These are phyloP conservation scores for Zalaria obscura DNA, from an alignment of 2,329 filamentous ascomycete genomes.

Conservation along the genomic window DNA sequence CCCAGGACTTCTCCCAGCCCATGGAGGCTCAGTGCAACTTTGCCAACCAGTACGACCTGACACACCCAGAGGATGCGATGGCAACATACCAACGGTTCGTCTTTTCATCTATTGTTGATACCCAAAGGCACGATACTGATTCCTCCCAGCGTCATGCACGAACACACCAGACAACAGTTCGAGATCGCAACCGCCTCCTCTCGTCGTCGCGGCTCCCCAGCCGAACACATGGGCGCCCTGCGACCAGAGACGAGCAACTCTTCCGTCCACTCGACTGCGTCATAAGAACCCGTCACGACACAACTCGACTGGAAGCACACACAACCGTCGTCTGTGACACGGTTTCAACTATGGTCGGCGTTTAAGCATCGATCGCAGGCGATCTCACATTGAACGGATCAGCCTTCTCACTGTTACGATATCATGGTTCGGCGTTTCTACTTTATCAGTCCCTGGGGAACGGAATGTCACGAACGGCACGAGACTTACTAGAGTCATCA, in stretches of 20 bases:
- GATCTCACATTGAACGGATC: too few relatives aligned
- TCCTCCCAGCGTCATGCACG: slow-evolving; percentile 29
- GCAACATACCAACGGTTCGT: slow-evolving; percentile 22
- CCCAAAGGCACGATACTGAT: neutral
- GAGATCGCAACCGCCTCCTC: slow-evolving; percentile 30
- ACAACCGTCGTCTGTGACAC: neutral
- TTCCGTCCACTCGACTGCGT: slow-evolving; percentile 14
- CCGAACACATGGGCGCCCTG: slow-evolving; percentile 9
- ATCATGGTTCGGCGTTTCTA: too few relatives aligned
- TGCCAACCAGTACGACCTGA: slow-evolving; percentile 26
- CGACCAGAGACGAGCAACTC: slow-evolving; percentile 11
- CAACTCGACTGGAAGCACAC: neutral
- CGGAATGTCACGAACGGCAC: too few relatives aligned
- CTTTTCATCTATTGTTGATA: neutral
- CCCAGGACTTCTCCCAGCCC: slow-evolving; percentile 25
- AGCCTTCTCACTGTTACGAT: too few relatives aligned
- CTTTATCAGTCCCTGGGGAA: too few relatives aligned
- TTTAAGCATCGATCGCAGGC: neutral
- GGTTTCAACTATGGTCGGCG: neutral
- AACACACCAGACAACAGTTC: slow-evolving; percentile 35
- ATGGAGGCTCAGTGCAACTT: slow-evolving; percentile 29
- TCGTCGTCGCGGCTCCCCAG: slow-evolving; percentile 21
- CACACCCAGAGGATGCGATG: slow-evolving; percentile 25
- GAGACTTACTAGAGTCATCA: too few relatives aligned
- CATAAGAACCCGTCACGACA: slow-evolving; percentile 3